phyloP scores from a whole-genome alignment of 2,329 filamentous ascomycete species.

The Monilinia laxa region DNA sequence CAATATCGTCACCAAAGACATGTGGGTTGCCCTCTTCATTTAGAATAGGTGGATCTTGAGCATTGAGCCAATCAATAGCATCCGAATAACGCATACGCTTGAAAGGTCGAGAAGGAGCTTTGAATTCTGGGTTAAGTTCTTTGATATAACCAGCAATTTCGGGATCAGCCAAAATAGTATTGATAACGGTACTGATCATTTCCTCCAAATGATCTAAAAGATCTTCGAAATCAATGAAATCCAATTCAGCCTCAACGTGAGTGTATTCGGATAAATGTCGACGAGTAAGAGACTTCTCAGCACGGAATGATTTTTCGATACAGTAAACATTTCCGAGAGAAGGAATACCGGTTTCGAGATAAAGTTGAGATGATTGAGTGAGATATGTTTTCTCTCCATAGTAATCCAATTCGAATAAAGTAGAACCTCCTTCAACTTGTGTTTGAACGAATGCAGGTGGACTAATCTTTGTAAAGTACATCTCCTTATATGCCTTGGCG shows the following conservation, averaged over 20 bases:
- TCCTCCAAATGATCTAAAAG: conserved; percentile 84
- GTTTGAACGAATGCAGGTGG: conserved; percentile 77
- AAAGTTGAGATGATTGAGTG: conserved; percentile 95
- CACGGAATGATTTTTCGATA: conserved; percentile 97
- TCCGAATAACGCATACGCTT: conserved; percentile 93
- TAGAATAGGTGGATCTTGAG: conserved; percentile 74
- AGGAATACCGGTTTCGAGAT: conserved; percentile 91
- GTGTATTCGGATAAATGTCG: conserved; percentile 96
- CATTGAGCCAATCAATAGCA: conserved; percentile 89
- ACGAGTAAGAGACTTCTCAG: conserved; percentile 91
- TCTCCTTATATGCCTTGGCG: conserved; percentile 63
- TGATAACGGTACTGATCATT: conserved; percentile 61
- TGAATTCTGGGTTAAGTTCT: conserved; percentile 88
- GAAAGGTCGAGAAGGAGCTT: conserved; percentile 80
- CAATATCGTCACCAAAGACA: conserved; percentile 94
- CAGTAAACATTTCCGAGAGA: conserved; percentile 95
- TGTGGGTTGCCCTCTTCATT: conserved; percentile 93
- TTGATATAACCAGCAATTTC: conserved; percentile 71
- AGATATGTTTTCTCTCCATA: conserved; percentile 90
- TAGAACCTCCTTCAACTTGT: conserved; percentile 78
- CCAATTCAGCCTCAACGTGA: conserved; percentile 92
- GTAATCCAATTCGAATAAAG: conserved; percentile 52
- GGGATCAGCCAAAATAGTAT: conserved; percentile 72
- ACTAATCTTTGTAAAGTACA: conserved; percentile 65
- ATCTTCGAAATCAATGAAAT: conserved; percentile 92